A percentile compares a stretch with the other conserved stretches of the same genome.
These are phyloP conservation scores for Darksidea phi DNA, from an alignment of 495 filamentous ascomycete species.

Conservation along the genomic window DNA sequence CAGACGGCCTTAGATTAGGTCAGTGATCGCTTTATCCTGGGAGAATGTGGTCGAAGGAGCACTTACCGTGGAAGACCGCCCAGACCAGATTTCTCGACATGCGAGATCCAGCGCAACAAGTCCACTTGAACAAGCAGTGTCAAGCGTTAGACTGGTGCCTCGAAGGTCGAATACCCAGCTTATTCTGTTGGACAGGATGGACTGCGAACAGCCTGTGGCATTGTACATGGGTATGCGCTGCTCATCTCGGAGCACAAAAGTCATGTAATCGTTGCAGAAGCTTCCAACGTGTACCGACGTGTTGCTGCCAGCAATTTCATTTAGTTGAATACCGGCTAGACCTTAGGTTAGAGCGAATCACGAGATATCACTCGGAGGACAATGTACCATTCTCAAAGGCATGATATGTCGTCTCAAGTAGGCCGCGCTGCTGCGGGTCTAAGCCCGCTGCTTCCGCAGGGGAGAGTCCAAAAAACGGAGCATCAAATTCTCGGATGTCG, in stretches of 20 bases:
- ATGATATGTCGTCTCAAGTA: conserved; percentile 35
- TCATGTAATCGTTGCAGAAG: conserved; percentile 9
- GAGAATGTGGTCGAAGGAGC: too few species aligned
- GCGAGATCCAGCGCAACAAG: conserved; percentile 13
- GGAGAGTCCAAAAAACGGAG: conserved; percentile 2
- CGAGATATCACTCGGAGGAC: too few species aligned
- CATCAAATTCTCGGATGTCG: conserved; percentile 13
- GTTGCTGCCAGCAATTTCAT: background rate
- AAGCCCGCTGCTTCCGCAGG: conserved; percentile 1
- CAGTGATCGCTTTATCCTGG: too few species aligned
- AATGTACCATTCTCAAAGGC: conserved; percentile 32
- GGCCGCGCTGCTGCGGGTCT: conserved; percentile 13
- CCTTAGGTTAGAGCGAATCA: too few species aligned
- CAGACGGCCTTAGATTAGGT: background rate
- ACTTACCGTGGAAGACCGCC: background rate
- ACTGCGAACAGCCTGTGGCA: background rate
- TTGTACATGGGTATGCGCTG: conserved; percentile 2
- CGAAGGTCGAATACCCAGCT: conserved; percentile 12
- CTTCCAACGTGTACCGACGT: conserved; percentile 8
- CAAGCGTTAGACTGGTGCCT: conserved; percentile 15
- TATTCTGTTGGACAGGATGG: conserved; percentile 10
- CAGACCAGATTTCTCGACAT: background rate
- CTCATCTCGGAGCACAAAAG: background rate
- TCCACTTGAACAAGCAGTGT: conserved; percentile 18
- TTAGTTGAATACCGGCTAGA: conserved; percentile 19